Percentiles rank a stretch among this genome's conserved stretches.
These are phyloP conservation scores for Kuraishia hungarica DNA, from an alignment of 805 yeast species.

Conservation along the genomic window DNA sequence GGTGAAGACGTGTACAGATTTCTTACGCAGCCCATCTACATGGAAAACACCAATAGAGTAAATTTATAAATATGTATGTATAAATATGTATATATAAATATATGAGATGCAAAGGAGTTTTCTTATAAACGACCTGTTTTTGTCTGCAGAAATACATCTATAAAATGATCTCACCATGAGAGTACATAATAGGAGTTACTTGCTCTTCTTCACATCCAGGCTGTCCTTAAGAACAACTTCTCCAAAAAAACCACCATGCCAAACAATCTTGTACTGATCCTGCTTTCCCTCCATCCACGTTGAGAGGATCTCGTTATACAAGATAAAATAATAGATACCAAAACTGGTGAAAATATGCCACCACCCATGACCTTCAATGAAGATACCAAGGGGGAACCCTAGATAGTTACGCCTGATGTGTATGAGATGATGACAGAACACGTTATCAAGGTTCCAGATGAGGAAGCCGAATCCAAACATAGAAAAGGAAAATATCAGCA, in stretches of 20 bases:
- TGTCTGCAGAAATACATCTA: not conserved
- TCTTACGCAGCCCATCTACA: not conserved
- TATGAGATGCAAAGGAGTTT: not conserved
- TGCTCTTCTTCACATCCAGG: not conserved
- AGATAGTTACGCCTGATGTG: conserved; percentile 43
- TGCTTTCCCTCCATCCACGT: conserved; percentile 54
- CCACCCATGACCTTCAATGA: conserved; percentile 94
- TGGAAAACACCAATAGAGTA: too few species aligned
- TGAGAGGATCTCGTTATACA: conserved; percentile 69
- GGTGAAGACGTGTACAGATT: not conserved
- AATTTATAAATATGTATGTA: not conserved
- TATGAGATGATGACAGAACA: conserved; percentile 58
- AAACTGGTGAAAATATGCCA: conserved; percentile 88
- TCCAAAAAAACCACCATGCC: conserved; percentile 54
- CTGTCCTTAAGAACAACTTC: conserved; percentile 27
- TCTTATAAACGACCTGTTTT: not conserved
- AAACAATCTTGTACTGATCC: conserved; percentile 43
- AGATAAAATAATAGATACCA: conserved; percentile 81
- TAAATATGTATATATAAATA: not conserved
- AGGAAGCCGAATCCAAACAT: conserved; percentile 66
- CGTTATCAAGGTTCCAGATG: conserved; percentile 86
- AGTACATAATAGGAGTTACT: not conserved
- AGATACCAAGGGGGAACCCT: conserved; percentile 80
- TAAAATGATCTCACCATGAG: not conserved
- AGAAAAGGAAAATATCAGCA: conserved; percentile 20